Evolutionary conservation across 495 filamentous ascomycete species (phyloP), one percentile per base, ranked within the genome.

Genomic region (Coniosporium apollinis): DNA sequence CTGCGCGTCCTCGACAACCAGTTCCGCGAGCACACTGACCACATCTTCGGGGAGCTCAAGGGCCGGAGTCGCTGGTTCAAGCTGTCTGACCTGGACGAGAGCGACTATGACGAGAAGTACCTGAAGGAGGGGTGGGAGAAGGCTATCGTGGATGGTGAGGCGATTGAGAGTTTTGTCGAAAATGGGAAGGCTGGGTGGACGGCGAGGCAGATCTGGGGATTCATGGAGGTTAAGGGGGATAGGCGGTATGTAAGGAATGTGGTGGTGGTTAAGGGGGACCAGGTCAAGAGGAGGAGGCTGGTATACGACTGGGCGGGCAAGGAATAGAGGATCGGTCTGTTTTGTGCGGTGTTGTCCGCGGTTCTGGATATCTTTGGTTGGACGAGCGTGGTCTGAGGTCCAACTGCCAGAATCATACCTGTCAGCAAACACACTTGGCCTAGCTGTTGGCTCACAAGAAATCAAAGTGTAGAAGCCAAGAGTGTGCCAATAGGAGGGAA

Each of bases 11-110:
- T 87, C 1, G 82, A 94, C 64, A 74, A 70, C 67, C 42, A 43
- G 21, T 65, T 58, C 48, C 77, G 82, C 40, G 66, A 71, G 28
- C 82, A 89, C 59, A 55, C 54, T 18, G 87, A 94, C 59, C 69
- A 73, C 59, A 66, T 94, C 37, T 96, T 94, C 51, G 87, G 89
- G 15, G 57, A 56, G 9, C 58, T 92, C 28, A 54, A 57, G 15
- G 84, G 79, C 17, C 60, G 68, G 35, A 68, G 63, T 19, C 63
- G 70, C n/a, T 73, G 67, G 45, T 31, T 73, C 34, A 51, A 55
- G 15, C 35, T 54, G 38, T 21, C 1, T 44, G 16, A 34, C 21
- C 13, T 20, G 9, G 40, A 53, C 11, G 65, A 69, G 31, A 58
- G 49, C 8, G 45, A 47, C 2, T 39, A 49, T 18, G 54, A 56